Evolutionary conservation across 1,284 basidiomycete genomes (phyloP).

Genomic region (Naganishia sp.): DNA sequence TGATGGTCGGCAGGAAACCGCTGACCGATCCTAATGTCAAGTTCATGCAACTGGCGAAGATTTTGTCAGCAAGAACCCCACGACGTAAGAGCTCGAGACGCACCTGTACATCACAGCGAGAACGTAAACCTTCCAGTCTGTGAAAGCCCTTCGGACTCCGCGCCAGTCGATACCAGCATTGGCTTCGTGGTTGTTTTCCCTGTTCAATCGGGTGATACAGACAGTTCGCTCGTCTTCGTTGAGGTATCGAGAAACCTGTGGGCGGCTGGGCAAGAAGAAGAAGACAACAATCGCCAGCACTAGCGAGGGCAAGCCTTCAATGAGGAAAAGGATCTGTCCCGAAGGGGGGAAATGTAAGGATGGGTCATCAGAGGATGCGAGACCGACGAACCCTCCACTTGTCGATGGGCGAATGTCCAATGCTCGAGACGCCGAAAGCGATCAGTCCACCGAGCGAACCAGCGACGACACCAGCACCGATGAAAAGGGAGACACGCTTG

Average conservation of each 20-base stretch:
- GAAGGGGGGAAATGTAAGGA: slow-evolving; percentile 43
- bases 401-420: slow-evolving; percentile 35
- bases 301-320: slow-evolving; percentile 64
- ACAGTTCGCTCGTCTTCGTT: slow-evolving; percentile 71
- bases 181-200: slow-evolving; percentile 65
- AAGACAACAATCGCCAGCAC: slow-evolving; percentile 67
- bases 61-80: slow-evolving; percentile 54
- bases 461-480: slow-evolving; percentile 51
- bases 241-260: slow-evolving; percentile 71
- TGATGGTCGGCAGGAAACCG: slow-evolving; percentile 82
- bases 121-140: slow-evolving; percentile 60
- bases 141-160: slow-evolving; percentile 63
- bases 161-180: slow-evolving; percentile 50
- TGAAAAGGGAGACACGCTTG: slow-evolving; percentile 56
- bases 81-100: slow-evolving; percentile 46
- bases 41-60: slow-evolving; percentile 74
- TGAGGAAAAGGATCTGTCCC: slow-evolving; percentile 70
- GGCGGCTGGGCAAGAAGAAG: slow-evolving; percentile 71
- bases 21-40: slow-evolving; percentile 73
- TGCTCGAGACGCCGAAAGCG: slow-evolving; percentile 34
- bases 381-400: slow-evolving; percentile 11
- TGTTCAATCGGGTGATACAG: slow-evolving; percentile 72
- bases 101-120: slow-evolving; percentile 72
- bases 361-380: slow-evolving; percentile 24
- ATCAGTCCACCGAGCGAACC: slow-evolving; percentile 54